Percentiles rank a stretch among this genome's conserved stretches.
Evolutionary conservation across 2,329 filamentous ascomycete species (phyloP).

Genomic region (Fusarium haematococcum): DNA sequence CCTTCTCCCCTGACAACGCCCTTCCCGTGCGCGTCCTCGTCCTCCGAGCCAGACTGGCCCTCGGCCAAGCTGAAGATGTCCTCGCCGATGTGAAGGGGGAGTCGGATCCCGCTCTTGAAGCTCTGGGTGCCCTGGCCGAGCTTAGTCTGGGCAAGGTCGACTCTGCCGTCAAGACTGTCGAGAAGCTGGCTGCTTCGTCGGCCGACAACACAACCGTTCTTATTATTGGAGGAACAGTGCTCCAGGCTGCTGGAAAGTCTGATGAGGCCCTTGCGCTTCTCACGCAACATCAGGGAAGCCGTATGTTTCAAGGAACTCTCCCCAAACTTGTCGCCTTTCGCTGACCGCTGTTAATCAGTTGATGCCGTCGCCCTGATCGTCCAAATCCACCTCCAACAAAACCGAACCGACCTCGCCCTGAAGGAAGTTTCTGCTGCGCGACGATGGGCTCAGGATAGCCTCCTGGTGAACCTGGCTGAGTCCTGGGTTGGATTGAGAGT

Average conservation of each 20-base stretch:
- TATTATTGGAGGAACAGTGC: constrained; percentile 81
- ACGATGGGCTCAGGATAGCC: constrained; percentile 93
- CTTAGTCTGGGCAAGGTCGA: constrained; percentile 70
- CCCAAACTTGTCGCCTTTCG: constrained; percentile 12
- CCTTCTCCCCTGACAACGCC: constrained; percentile 82
- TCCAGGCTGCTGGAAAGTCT: constrained; percentile 83
- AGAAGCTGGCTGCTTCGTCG: constrained; percentile 75
- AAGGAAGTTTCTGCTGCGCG: constrained; percentile 90
- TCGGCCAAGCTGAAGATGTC: constrained; percentile 81
- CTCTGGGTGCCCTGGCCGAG: constrained; percentile 81
- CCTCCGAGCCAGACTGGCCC: constrained; percentile 84
- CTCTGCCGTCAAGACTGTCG: constrained; percentile 70
- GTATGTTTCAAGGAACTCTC: constrained; percentile 62
- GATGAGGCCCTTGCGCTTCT: constrained; percentile 87
- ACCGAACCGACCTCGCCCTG: constrained; percentile 87
- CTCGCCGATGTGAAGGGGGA: constrained; percentile 74
- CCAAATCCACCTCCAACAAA: constrained; percentile 92
- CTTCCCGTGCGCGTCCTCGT: constrained; percentile 81
- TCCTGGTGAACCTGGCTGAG: constrained; percentile 94
- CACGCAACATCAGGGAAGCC: constrained; percentile 85
- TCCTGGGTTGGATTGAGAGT: constrained; percentile 92
- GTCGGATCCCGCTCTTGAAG: constrained; percentile 78
- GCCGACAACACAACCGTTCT: constrained; percentile 85
- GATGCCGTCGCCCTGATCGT: constrained; percentile 87
- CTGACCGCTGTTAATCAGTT: constrained; percentile 56